Evolutionary conservation across 805 yeast species (phyloP), one percentile per base, ranked within the genome.

Genomic region (Lipomyces lipofer): DNA sequence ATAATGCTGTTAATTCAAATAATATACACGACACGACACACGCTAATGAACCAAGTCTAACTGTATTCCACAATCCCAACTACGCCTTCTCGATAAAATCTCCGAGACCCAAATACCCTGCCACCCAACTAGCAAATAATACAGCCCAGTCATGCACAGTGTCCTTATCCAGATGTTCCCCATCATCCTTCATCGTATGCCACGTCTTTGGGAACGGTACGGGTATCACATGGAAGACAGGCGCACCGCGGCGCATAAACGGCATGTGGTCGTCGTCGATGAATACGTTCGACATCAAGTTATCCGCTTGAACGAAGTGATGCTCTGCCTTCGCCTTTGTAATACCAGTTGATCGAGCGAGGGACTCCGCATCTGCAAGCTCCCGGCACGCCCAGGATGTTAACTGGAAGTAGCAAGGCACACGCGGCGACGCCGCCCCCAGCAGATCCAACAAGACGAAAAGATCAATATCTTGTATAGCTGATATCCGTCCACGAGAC

Each of bases 201-300:
- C 86, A 81, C 8, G 62, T 66, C 0, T 58, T 46, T 0, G 86
- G 86, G 64, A 81, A 81, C 7, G 69, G 71, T 4, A 64, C 54
- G 1, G 86, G 83, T n/a, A 81, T 79, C 42, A 81, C 60, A 62
- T 81, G 85, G 49, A 81, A 56, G 1, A 78, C 69, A 0, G 78
- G 78, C 0, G 79, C 77, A 0, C 81, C 81, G 3, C 70, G 66
- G 12, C 66, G 63, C 35, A 73, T 63, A 63, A 78, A 81, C 0
- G 85, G 85, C 2, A 76, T 58, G 60, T 81, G 86, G 56, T 81
- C 86, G 64, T 81, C 86, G 19, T 69, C 75, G 10, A 75, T 63
- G 17, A 39, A 30, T 13, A 52, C 52, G 44, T 42, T 48, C n/a
- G 50, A 21, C 39, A 46, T n/a, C 28, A 51, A 19, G 19, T 46